Evolutionary conservation across 371 early-diverging fungal species (phyloP).

Genomic region (Mucor racemosus): DNA sequence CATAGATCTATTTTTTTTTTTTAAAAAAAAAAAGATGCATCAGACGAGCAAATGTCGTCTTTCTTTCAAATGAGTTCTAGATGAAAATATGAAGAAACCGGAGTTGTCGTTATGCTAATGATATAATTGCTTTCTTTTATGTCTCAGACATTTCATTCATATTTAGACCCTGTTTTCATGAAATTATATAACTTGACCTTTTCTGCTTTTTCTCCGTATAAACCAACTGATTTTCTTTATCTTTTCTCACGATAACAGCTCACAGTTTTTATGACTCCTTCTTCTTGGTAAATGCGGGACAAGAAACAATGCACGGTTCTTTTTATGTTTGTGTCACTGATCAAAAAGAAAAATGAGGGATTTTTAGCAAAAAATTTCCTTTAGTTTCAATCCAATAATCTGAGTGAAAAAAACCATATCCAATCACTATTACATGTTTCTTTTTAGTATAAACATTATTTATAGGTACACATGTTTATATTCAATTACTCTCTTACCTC

Average conservation of each 20-base stretch:
- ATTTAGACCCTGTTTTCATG: background rate
- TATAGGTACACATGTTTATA: too few species aligned
- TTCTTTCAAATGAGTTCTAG: background rate
- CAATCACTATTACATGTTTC: conserved; percentile 4
- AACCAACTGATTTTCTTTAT: background rate
- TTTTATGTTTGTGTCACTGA: background rate
- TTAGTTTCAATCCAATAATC: background rate
- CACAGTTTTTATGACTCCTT: background rate
- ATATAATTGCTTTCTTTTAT: background rate
- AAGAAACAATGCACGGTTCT: conserved; percentile 7
- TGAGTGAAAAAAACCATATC: background rate
- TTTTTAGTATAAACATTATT: background rate
- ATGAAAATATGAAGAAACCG: background rate
- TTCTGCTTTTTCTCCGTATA: conserved; percentile 1
- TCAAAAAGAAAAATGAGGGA: background rate
- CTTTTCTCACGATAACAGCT: conserved; percentile 6
- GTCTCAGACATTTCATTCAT: background rate
- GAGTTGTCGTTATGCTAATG: background rate
- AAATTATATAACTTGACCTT: background rate
- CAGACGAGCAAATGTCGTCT: background rate
- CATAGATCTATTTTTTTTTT: background rate
- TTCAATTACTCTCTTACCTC: too few species aligned
- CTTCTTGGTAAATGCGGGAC: background rate
- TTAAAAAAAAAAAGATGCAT: conserved; percentile 1
- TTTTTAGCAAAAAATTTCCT: conserved; percentile 1